Evolutionary conservation across 1,284 basidiomycete species (phyloP).

Genomic region (Tausonia pullulans): DNA sequence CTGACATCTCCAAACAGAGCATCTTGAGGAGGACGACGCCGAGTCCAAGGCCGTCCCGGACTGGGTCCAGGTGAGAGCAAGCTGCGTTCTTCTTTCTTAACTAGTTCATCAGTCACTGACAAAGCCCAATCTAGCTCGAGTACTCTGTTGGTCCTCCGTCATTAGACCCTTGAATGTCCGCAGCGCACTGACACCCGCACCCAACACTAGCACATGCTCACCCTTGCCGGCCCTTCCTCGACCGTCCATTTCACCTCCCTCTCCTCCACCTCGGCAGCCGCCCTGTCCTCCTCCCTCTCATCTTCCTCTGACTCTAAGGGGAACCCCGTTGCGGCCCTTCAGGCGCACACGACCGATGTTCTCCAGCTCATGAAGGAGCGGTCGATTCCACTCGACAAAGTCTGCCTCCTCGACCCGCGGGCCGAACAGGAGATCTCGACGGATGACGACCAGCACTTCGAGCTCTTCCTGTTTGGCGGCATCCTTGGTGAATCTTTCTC

Average conservation of each 20-base stretch:
- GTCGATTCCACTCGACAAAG: conserved; percentile 44
- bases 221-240: conserved; percentile 53
- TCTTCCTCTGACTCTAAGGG: conserved; percentile 19
- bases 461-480: conserved; percentile 70
- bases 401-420: conserved; percentile 82
- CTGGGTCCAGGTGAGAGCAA: conserved; percentile 49
- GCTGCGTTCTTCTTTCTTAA: neutral
- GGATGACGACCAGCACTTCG: conserved; percentile 52
- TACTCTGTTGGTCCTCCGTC: conserved; percentile 42
- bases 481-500: conserved; percentile 31
- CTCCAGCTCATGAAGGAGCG: conserved; percentile 50
- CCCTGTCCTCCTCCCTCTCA: conserved; percentile 69
- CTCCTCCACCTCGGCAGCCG: conserved; percentile 51
- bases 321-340: conserved; percentile 39
- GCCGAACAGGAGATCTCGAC: conserved; percentile 58
- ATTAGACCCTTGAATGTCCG: conserved; percentile 8
- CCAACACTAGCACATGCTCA: conserved; percentile 64
- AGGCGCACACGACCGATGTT: conserved; percentile 52
- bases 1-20: conserved; percentile 46
- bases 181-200: neutral
- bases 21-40: conserved; percentile 89
- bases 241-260: conserved; percentile 77
- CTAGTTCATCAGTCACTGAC: too few species aligned
- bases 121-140: conserved; percentile 47
- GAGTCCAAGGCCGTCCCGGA: conserved; percentile 53